Percentiles rank a stretch among this genome's conserved stretches.
Conservation (phyloP, 2,329 filamentous ascomycete genomes). For the Hysterium pulicare region DNA sequence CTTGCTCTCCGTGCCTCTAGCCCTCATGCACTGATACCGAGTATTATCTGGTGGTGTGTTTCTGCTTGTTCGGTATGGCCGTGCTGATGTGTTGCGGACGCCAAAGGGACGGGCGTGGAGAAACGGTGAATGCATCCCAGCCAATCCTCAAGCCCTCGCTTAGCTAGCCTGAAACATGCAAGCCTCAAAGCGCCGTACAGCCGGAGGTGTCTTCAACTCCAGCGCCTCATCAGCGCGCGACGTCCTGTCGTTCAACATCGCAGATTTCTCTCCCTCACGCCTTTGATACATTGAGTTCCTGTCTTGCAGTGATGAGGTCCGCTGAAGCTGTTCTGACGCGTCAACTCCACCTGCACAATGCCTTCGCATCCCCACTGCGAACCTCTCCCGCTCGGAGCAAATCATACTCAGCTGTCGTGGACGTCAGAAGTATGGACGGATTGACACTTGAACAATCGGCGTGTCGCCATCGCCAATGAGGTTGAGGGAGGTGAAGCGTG, state of each 20-base stretch:
- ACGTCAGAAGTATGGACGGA: conserved; percentile 7
- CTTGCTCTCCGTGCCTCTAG: no score
- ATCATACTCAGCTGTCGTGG: conserved; percentile 19
- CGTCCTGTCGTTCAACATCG: conserved; percentile 31
- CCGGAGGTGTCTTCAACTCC: conserved; percentile 7
- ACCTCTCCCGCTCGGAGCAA: conserved; percentile 3
- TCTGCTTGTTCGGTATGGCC: no score
- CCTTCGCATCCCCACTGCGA: conserved; percentile 2
- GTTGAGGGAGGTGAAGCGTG: neutral
- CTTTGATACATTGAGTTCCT: conserved; percentile 14
- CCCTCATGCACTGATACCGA: no score
- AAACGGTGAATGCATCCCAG: no score
- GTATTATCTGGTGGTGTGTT: no score
- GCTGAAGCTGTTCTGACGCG: conserved; percentile 16
- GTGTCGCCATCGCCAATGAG: neutral
- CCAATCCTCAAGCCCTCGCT: conserved; percentile 1
- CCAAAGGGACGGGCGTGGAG: no score
- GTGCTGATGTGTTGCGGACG: no score
- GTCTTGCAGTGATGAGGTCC: conserved; percentile 9
- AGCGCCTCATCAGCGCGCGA: conserved; percentile 25
- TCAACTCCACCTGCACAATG: conserved; percentile 7
- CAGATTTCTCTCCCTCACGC: conserved; percentile 18
- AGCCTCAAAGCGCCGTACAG: neutral
- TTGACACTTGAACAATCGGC: neutral
- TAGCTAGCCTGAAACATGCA: conserved; percentile 1